Base-by-base conservation (phyloP, 805 yeast genomes). In the Lachancea lanzarotensis region DNA sequence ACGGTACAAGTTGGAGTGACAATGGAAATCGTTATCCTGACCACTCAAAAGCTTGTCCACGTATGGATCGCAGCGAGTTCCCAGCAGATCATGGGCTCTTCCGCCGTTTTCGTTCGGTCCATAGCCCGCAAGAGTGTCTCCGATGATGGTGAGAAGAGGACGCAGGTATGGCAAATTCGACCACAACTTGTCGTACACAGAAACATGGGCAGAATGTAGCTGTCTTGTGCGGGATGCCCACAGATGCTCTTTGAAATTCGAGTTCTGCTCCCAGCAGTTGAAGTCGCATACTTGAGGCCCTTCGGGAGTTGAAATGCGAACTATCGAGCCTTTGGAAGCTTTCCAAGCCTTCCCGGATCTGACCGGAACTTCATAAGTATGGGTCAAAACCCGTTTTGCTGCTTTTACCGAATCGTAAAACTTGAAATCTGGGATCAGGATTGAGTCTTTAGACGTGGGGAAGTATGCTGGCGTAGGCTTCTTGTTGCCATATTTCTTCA, bases 161-260 rank as follows among this genome's bases (percentile, higher is more conserved):
- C 85, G 67, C 56, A 80, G 66, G 48, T 73, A 81, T n/a, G 85
- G 85, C 52, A 80, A 66, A 46, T 71, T 75, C 25, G 84, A 79
- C 83, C 84, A 81, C 46, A 81, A 64, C 29, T 84, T 67, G 59
- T 81, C 86, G 52, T 67, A 76, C 13, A 75, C 75, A 13, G 78
- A 71, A 19, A 80, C 82, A 59, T 80, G 85, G 2, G 81, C 75
- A 15, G 79, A 71, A 9, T 81, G 84, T 48, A 81, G 64, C 54
- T 80, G 86, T 58, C 85, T 69, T 0, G 84, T 79, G 56, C 86
- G 68, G 3, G 84, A 73, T 13, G 85, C 86, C 85, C 86, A 81
- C 54, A 81, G 70, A 50, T 81, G 65, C 55, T 81, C 85, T 54
- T 82, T 66, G 20, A 81, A 83, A 54, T 79, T 78, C 2, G 47